A percentile compares a stretch with the other conserved stretches of the same genome.
phyloP scores from a whole-genome alignment of 768 basidiomycete species.

The Phallus indusiatus region DNA sequence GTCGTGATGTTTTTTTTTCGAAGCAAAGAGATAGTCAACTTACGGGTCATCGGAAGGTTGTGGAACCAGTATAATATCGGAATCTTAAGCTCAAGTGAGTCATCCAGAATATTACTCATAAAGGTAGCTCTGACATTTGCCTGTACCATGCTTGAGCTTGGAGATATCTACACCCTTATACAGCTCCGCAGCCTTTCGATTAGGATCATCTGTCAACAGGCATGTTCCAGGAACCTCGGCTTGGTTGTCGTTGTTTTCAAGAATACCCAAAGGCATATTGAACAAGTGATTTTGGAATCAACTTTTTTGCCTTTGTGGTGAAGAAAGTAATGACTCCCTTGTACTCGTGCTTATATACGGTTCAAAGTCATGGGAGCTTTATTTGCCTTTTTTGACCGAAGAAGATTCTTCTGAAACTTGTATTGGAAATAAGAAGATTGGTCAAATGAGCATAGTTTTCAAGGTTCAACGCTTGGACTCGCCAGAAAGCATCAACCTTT shows the following conservation, averaged over 20 bases:
- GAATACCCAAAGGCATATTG: conserved; percentile 4
- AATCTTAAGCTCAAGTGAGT: background rate
- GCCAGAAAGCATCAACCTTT: no score
- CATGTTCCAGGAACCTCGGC: conserved; percentile 12
- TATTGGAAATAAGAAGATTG: background rate
- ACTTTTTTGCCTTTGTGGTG: background rate
- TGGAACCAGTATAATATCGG: conserved; percentile 17
- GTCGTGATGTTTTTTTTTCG: background rate
- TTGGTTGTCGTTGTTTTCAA: background rate
- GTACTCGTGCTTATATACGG: background rate
- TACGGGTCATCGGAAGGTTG: conserved; percentile 19
- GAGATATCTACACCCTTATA: conserved; percentile 10
- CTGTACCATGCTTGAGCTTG: conserved; percentile 15
- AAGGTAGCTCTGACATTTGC: conserved; percentile 2
- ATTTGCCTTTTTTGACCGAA: background rate
- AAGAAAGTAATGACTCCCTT: no score
- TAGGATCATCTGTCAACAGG: conserved; percentile 13
- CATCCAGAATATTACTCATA: no score
- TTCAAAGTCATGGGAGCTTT: background rate
- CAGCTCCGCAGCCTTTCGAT: conserved; percentile 10
- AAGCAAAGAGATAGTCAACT: background rate
- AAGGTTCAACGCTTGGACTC: no score
- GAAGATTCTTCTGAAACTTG: background rate
- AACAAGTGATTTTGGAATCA: background rate
- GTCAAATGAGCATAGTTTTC: background rate